phyloP scores from a whole-genome alignment of 2,329 filamentous ascomycete species.

The Thielaviopsis cerberus region DNA sequence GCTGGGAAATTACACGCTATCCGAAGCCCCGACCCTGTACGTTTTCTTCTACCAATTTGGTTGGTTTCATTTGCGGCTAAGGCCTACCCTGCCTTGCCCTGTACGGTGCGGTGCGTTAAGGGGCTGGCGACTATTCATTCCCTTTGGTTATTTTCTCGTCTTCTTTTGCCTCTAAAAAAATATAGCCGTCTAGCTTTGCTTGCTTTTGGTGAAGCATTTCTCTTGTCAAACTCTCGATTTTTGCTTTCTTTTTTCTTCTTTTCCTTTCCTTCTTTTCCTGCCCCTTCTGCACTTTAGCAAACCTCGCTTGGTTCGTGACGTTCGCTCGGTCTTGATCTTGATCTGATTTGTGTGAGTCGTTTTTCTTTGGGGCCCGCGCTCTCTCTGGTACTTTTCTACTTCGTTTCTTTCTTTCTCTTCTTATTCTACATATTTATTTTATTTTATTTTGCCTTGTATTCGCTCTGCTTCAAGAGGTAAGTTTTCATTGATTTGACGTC shows the following conservation, averaged over 20 bases:
- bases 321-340: neutral
- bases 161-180: neutral
- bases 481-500: neutral
- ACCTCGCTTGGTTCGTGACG: neutral
- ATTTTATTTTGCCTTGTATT: constrained; percentile 5
- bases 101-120: no score
- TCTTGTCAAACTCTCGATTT: neutral
- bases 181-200: neutral
- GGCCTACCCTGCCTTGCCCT: constrained; percentile 11
- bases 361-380: neutral
- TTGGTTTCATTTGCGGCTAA: constrained; percentile 12
- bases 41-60: constrained; percentile 11
- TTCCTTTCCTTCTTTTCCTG: constrained; percentile 4
- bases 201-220: neutral
- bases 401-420: neutral
- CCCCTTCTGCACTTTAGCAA: neutral
- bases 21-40: constrained; percentile 11
- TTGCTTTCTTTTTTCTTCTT: neutral
- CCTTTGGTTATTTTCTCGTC: neutral
- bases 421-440: neutral
- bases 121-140: constrained; percentile 7
- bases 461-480: neutral
- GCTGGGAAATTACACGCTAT: constrained; percentile 12
- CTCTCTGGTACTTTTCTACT: neutral
- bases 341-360: constrained; percentile 1